Evolutionary conservation across 805 yeast genomes (phyloP).

Genomic region (Komagataella mondaviorum): DNA sequence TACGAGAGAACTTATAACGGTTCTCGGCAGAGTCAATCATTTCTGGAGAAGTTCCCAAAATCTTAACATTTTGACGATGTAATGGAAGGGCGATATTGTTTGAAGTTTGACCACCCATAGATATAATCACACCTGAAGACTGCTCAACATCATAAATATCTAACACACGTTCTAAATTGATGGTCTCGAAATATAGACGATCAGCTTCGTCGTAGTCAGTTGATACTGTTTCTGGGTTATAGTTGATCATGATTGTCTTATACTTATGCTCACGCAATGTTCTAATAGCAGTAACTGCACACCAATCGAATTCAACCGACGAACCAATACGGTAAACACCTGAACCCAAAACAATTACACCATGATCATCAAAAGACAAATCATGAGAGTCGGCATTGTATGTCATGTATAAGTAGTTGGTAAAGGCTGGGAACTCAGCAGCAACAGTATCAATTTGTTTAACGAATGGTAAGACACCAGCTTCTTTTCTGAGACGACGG

Average conservation of each 20-base stretch:
- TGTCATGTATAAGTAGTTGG: conserved; percentile 90
- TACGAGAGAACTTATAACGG: conserved; percentile 93
- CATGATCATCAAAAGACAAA: conserved; percentile 80
- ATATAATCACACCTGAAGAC: conserved; percentile 82
- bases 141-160: conserved; percentile 91
- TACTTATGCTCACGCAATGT: conserved; percentile 76
- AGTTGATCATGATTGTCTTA: conserved; percentile 94
- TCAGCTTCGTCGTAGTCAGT: conserved; percentile 98
- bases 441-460: conserved; percentile 98
- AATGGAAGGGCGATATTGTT: conserved; percentile 90
- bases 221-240: conserved; percentile 98
- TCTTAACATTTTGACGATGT: conserved; percentile 89
- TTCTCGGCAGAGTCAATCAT: conserved; percentile 98
- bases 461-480: conserved; percentile 81
- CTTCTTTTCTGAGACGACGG: conserved; percentile 77
- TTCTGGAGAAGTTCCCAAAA: conserved; percentile 94
- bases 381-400: conserved; percentile 87
- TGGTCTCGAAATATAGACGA: conserved; percentile 89
- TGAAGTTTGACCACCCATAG: conserved; percentile 99
- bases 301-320: conserved; percentile 98
- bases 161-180: conserved; percentile 84
- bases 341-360: conserved; percentile 91
- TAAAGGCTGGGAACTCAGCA: conserved; percentile 95
- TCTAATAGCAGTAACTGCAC: conserved; percentile 95
- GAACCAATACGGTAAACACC: conserved; percentile 99